Evolutionary conservation across 2,329 filamentous ascomycete genomes (phyloP), one percentile per base, ranked within the genome.

Genomic region (Alternaria angustiovoidea): DNA sequence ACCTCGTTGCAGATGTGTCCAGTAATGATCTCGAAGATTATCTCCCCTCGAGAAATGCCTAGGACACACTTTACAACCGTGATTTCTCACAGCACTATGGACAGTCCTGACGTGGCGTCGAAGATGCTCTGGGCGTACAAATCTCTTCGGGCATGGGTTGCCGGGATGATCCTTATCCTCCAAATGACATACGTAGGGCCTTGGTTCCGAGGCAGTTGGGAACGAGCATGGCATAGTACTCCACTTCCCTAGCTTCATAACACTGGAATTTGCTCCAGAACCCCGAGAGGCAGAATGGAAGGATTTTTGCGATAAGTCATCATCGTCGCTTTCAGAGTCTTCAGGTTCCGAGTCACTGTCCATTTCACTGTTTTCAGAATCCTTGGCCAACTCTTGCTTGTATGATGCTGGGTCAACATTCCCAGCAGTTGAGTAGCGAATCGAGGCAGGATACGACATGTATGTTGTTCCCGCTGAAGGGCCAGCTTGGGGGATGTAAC

Each of bases 1-100:
- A 7, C 65, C 66, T n/a, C 64, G 53, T 1, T 57, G 26, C 5
- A 73, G n/a, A 47, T 73, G 70, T 18, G 69, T 72, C 61, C 66
- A 69, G 55, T 73, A 73, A 30, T 73, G 70, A 16, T 70, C 65
- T 0, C 67, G 63, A 9, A 69, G 41, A 47, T 73, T 73, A 46
- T 73, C 70, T 2, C 65, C 63, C n/a, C 70, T 66, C 1, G 61
- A 63, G 38, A 73, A 73, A 2, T 20, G 22, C 24, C 38, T 61
- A 3, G 7, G 12, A 42, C 70, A 73, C 4, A 72, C 49, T 32
- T 65, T 64, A 43, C 70, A 72, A 1, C 5, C 2, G 7, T 59
- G 62, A 2, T 49, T n/a, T 26, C 51, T 62, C 0, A 36, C 12
- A 6, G 16, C 24, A 7, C 36, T 30, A 39, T 72, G 70, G 9